Base-by-base conservation (phyloP, 2,329 filamentous ascomycete genomes). In the Rhynchosporium graminicola region DNA sequence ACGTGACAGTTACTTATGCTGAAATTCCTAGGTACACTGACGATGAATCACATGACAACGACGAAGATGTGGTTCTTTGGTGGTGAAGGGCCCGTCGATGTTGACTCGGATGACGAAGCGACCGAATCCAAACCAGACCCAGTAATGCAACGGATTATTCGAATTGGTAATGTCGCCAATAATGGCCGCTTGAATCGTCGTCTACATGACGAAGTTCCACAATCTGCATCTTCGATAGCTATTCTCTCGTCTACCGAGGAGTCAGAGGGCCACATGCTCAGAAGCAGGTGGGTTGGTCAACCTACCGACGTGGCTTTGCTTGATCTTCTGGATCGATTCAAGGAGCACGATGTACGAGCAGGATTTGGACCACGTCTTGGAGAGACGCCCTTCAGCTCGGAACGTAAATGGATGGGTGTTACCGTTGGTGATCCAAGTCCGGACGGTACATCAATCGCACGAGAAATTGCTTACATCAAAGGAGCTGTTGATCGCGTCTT, bases 401-500 rank as follows among this genome's bases (percentile, higher is more conserved):
- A 97, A 74, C 86, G 94, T 62, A 99, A 99, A 77, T 99, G 94
- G 94, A 99, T 99, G 96, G 96, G 96, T 40, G 93, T 97, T 33
- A 89, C 92, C 1, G 90, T 97, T 69, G 87, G 86, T 36, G 78
- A 76, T 65, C 65, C 65, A 33, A 66, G 62, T 26, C 64, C 67
- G 6, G 72, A 73, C 47, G 74, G 65, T 15, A 72, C 60, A 36
- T 71, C 66, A 72, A 76, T 62, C 50, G 61, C 67, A 6, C 86
- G 87, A 65, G 91, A 96, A 71, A 87, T 92, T 68, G 93, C 92
- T 0, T 99, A 98, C 75, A 91, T 98, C 79, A 99, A 99, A 75
- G 96, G 95, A 38, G 91, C 95, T 40, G 82, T 98, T 46, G 95
- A 99, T 76, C 89, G 88, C 74, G 84, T 99, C 28, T 79, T 99